These are phyloP conservation scores for Ascochyta clinopodiicola DNA, from an alignment of 2,329 filamentous ascomycete genomes.

Conservation along the genomic window DNA sequence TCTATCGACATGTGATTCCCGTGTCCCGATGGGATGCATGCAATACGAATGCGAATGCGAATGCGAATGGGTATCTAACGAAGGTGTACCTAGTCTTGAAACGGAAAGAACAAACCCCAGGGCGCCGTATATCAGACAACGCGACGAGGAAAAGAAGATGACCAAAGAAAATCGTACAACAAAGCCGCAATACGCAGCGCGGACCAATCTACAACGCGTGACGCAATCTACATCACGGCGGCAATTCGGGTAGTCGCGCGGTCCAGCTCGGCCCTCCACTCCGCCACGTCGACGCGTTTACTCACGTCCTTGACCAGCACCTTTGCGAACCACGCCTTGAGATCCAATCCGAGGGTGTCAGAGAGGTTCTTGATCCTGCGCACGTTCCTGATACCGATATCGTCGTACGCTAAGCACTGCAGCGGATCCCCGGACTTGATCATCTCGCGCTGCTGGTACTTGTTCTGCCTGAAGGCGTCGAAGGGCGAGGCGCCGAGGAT, in stretches of 20 bases:
- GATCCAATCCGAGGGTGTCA: conserved; percentile 29
- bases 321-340: conserved; percentile 47
- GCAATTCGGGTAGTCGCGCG: background rate
- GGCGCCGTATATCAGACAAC: too few species aligned
- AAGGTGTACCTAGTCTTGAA: too few species aligned
- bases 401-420: conserved; percentile 47
- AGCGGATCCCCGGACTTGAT: conserved; percentile 53
- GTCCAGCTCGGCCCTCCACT: conserved; percentile 34
- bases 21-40: too few species aligned
- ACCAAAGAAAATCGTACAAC: background rate
- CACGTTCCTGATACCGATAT: conserved; percentile 39
- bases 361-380: conserved; percentile 40
- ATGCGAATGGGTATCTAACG: too few species aligned
- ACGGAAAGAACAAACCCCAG: too few species aligned
- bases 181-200: background rate
- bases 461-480: conserved; percentile 47
- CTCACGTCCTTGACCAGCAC: conserved; percentile 42
- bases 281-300: conserved; percentile 41
- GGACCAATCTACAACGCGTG: background rate
- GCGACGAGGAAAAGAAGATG: background rate
- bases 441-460: conserved; percentile 53
- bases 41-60: too few species aligned
- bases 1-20: too few species aligned
- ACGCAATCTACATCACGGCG: conserved; percentile 1
- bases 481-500: conserved; percentile 54